Evolutionary conservation across 441 rosid genomes (phyloP), one percentile per base, ranked within the genome.

Genomic region (Flueggea neowawraea): DNA sequence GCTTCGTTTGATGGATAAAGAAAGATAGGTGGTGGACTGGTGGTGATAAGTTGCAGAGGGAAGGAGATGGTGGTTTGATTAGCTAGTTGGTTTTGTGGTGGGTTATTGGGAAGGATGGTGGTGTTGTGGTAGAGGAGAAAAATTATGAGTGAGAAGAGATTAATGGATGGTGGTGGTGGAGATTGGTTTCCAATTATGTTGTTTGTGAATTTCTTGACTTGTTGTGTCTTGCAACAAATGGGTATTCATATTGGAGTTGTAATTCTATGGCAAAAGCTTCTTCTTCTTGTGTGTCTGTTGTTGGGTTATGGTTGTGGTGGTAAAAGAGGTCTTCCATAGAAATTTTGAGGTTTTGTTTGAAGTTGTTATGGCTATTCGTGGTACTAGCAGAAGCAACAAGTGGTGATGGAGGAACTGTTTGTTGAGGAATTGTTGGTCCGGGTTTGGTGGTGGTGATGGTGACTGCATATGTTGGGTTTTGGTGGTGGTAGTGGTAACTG

Each of bases 271-370:
- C 54, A 48, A 72, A 60, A 61, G 73, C 61, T 28, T 57, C 57
- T 61, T 47, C 33, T 14, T 41, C 73, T 47, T 65, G 44, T 56
- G 67, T 49, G 47, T 52, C n/a, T 47, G 62, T 50, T 53, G 61
- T 39, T 44, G 49, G 32, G 17, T 67, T 58, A 52, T 69, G 69
- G 17, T 57, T 61, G 15, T 71, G 82, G 39, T 71, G 74, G 55
- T 77, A 73, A 50, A 81, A 79, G 59, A 69, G 73, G 0, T 79
- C 77, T 0, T 78, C 78, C 51, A 71, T 62, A 57, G 85, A 72
- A 17, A 72, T 58, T 51, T 75, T 75, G 68, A 76, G 67, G 10
- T 64, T 72, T 4, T 78, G 75, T 55, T 69, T 68, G 52, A 69
- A 68, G 39, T 65, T 72, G 64, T 55, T 64, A 33, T 60, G 74